Conservation (phyloP, 2,329 filamentous ascomycete species). For the Ceratocystis ficicola region DNA sequence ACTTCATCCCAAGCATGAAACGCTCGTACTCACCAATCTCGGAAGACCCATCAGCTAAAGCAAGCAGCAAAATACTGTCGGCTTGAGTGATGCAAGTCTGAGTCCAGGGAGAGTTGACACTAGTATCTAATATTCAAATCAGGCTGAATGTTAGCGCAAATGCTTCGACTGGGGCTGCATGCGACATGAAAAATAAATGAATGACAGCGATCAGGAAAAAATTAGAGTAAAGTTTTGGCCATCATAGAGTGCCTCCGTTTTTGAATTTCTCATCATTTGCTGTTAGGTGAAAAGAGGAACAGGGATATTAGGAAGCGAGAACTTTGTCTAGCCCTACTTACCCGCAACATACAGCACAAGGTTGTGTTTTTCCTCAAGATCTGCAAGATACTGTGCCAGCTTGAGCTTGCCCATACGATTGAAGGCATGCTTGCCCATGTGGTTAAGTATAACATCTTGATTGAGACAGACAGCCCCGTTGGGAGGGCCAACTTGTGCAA, state of each 20-base stretch:
- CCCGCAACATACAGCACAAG: slow-evolving; percentile 86
- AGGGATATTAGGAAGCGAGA: slow-evolving; percentile 10
- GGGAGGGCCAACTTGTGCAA: slow-evolving; percentile 76
- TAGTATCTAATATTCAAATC: slow-evolving; percentile 54
- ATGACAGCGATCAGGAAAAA: slow-evolving; percentile 47
- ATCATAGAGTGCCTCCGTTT: slow-evolving; percentile 41
- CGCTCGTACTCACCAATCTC: slow-evolving; percentile 92
- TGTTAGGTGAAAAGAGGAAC: slow-evolving; percentile 14
- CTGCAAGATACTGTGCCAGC: slow-evolving; percentile 86
- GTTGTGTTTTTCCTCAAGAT: slow-evolving; percentile 93
- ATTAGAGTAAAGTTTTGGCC: slow-evolving; percentile 48
- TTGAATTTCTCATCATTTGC: slow-evolving; percentile 42
- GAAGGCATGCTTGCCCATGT: slow-evolving; percentile 90
- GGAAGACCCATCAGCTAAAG: slow-evolving; percentile 77
- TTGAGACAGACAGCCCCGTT: slow-evolving; percentile 88
- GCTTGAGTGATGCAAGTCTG: slow-evolving; percentile 95
- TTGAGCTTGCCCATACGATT: slow-evolving; percentile 96
- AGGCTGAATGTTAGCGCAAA: slow-evolving; percentile 9
- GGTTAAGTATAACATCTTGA: slow-evolving; percentile 85
- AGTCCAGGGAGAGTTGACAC: slow-evolving; percentile 94
- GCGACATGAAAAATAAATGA: slow-evolving; percentile 17
- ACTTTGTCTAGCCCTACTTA: slow-evolving; percentile 31
- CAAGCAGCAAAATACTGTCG: slow-evolving; percentile 88
- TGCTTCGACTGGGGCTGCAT: slow-evolving; percentile 26
- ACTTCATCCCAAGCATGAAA: slow-evolving; percentile 93